Conservation (phyloP, 2,329 filamentous ascomycete genomes). For the Cladosporium austrohemisphaericum region DNA sequence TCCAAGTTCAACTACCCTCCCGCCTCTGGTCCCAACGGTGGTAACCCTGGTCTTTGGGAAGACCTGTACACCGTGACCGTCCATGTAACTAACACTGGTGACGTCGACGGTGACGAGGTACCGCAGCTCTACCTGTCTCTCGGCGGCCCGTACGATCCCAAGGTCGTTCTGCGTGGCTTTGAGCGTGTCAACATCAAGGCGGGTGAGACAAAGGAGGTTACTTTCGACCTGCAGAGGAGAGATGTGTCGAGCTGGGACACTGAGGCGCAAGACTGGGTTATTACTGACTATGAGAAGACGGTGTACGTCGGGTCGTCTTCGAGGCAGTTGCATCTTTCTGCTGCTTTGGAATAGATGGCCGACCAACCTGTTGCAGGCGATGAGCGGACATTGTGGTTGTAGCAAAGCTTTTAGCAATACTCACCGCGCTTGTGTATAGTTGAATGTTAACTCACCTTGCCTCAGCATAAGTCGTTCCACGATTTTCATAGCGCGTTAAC, state of each 20-base stretch:
- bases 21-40: slow-evolving; percentile 61
- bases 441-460: too few species aligned
- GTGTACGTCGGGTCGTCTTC: slow-evolving; percentile 57
- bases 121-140: slow-evolving; percentile 73
- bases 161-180: slow-evolving; percentile 69
- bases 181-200: slow-evolving; percentile 68
- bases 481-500: too few species aligned
- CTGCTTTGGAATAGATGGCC: slow-evolving; percentile 13
- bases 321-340: slow-evolving; percentile 45
- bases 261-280: slow-evolving; percentile 74
- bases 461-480: too few species aligned
- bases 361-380: too few species aligned
- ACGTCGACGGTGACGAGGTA: slow-evolving; percentile 61
- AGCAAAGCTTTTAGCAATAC: too few species aligned
- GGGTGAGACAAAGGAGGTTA: slow-evolving; percentile 63
- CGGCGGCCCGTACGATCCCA: slow-evolving; percentile 67
- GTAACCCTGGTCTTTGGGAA: slow-evolving; percentile 63
- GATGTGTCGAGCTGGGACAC: slow-evolving; percentile 85
- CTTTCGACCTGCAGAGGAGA: slow-evolving; percentile 64
- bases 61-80: slow-evolving; percentile 64
- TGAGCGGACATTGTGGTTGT: too few species aligned
- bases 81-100: slow-evolving; percentile 66
- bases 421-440: too few species aligned
- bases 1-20: slow-evolving; percentile 55
- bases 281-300: slow-evolving; percentile 52